Evolutionary conservation across 345 rosid species (phyloP).

Genomic region (Nasturtium officinale): DNA sequence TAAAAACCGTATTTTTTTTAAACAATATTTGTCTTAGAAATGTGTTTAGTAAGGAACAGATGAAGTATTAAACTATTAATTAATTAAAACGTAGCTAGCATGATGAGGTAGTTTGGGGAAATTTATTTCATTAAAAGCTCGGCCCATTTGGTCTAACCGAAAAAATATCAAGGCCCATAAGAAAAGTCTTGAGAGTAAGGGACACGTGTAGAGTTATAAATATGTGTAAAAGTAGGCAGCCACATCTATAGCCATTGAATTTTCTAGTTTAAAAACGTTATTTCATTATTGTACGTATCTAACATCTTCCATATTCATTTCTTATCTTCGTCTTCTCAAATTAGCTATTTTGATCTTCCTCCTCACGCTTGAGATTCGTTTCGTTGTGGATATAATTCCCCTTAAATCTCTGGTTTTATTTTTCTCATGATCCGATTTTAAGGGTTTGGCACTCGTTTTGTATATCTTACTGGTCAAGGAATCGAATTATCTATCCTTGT

Average conservation of each 20-base stretch:
- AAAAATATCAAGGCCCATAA: constrained; percentile 26
- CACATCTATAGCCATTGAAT: constrained; percentile 19
- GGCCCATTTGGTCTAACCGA: constrained; percentile 22
- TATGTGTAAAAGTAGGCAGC: neutral
- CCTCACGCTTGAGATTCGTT: constrained; percentile 32
- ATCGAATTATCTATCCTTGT: neutral
- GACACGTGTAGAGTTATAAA: constrained; percentile 28
- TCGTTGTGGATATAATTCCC: constrained; percentile 15
- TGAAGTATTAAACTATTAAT: too few species aligned
- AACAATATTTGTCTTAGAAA: too few species aligned
- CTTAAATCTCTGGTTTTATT: neutral
- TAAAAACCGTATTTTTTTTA: too few species aligned
- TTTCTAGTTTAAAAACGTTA: neutral
- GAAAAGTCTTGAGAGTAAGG: constrained; percentile 3
- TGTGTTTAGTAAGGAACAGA: too few species aligned
- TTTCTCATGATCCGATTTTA: constrained; percentile 26
- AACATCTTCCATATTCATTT: neutral
- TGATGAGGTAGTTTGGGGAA: neutral
- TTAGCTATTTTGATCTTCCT: constrained; percentile 32
- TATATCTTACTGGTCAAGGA: constrained; percentile 4
- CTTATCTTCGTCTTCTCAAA: constrained; percentile 15
- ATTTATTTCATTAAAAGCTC: neutral
- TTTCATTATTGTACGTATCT: neutral
- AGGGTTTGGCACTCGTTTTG: neutral
- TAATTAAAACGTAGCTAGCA: neutral